Conservation (phyloP, 2,329 filamentous ascomycete genomes). For the Bipolaris zeicola region DNA sequence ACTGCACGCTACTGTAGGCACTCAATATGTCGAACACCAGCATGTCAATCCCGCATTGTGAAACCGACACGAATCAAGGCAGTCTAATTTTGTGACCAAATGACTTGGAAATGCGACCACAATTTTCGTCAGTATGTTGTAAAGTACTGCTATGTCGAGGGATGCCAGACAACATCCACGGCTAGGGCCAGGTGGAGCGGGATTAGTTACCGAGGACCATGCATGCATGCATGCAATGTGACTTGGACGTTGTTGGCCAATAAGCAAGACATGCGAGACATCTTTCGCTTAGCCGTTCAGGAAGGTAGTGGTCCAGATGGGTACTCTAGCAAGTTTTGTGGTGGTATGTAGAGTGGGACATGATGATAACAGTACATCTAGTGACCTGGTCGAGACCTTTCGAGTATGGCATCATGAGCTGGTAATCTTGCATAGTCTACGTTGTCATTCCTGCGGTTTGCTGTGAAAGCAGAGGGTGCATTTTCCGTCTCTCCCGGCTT, state of each 20-base stretch:
- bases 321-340: not conserved
- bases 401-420: not conserved
- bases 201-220: not conserved
- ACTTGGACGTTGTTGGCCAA: conserved; percentile 4
- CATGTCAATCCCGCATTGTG: not conserved
- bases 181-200: not conserved
- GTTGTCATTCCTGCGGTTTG: not conserved
- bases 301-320: conserved; percentile 9
- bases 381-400: not conserved
- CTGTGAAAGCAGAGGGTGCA: not conserved
- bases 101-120: not conserved
- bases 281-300: conserved; percentile 10
- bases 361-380: not conserved
- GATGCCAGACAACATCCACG: not conserved
- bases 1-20: not conserved
- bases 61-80: not conserved
- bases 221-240: conserved; percentile 12
- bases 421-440: not conserved
- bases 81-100: not conserved
- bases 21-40: not conserved
- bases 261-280: not conserved
- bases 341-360: conserved; percentile 5
- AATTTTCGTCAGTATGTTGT: not conserved
- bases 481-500: not conserved
- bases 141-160: not conserved